phyloP scores from a whole-genome alignment of 2,329 filamentous ascomycete genomes.

The Colletotrichum sp. region DNA sequence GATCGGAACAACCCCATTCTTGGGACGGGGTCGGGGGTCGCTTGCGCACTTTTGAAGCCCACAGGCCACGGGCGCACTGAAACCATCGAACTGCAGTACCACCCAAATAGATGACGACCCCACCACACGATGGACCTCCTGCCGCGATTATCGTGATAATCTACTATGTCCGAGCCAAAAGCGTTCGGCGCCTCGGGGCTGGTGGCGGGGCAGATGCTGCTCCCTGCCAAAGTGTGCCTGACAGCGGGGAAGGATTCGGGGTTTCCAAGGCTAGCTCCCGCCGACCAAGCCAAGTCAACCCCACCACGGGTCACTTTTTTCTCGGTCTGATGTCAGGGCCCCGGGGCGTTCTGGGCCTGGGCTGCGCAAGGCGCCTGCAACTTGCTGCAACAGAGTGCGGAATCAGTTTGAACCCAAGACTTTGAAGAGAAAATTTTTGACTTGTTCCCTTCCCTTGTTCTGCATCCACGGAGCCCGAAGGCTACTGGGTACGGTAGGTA shows the following conservation, averaged over 20 bases:
- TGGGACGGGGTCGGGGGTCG: neutral
- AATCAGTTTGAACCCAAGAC: neutral
- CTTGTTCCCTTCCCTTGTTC: neutral
- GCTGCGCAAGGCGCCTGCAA: neutral
- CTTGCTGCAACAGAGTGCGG: neutral
- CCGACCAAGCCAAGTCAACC: neutral
- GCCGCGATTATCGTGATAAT: slow-evolving; percentile 18
- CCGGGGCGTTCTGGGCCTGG: neutral
- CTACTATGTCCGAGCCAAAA: slow-evolving; percentile 10
- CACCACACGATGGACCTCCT: neutral
- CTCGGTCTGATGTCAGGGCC: slow-evolving; percentile 13
- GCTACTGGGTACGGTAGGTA: neutral
- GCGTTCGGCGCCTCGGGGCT: slow-evolving; percentile 11
- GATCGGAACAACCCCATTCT: neutral
- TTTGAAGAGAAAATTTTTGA: neutral
- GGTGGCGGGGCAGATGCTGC: neutral
- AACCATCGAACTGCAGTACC: neutral
- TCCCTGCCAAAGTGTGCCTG: slow-evolving; percentile 1
- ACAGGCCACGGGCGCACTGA: neutral
- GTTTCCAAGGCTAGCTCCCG: slow-evolving; percentile 9
- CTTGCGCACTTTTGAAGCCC: neutral
- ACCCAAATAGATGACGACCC: neutral
- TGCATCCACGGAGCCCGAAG: neutral
- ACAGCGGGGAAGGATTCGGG: slow-evolving; percentile 9
- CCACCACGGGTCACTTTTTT: neutral